Percentiles rank a stretch among this genome's conserved stretches.
phyloP scores from a whole-genome alignment of 75 land plant species.

The Isoetes taiwanensis region DNA sequence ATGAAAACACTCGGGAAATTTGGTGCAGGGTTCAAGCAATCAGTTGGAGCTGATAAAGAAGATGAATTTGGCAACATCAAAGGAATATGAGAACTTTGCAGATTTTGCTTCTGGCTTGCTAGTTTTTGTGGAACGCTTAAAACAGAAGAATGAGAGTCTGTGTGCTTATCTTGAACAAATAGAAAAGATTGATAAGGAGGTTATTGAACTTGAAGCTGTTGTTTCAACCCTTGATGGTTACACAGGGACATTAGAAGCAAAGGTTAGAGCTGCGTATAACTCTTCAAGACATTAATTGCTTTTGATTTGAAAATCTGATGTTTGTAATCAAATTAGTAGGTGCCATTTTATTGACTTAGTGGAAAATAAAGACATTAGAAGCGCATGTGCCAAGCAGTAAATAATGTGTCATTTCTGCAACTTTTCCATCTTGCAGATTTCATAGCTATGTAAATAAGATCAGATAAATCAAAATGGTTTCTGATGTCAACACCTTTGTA shows the following conservation, averaged over 20 bases:
- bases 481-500: too few relatives aligned
- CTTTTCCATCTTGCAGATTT: too few relatives aligned
- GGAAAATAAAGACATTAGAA: too few relatives aligned
- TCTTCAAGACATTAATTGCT: too few relatives aligned
- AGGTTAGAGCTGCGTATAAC: constrained; percentile 40
- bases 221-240: constrained; percentile 72
- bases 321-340: too few relatives aligned
- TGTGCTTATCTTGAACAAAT: constrained; percentile 41
- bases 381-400: too few relatives aligned
- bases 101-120: constrained; percentile 79
- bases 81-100: constrained; percentile 66
- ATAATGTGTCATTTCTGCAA: too few relatives aligned
- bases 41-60: constrained; percentile 55
- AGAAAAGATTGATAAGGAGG: constrained; percentile 39
- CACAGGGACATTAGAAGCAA: constrained; percentile 51
- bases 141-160: constrained; percentile 45
- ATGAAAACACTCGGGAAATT: too few relatives aligned
- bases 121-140: constrained; percentile 78
- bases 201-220: constrained; percentile 65
- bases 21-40: constrained; percentile 55
- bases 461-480: too few relatives aligned
- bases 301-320: too few relatives aligned
- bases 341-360: too few relatives aligned
- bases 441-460: too few relatives aligned
- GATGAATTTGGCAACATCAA: constrained; percentile 64